Evolutionary conservation across 257 asterid genomes (phyloP), one percentile per base, ranked within the genome.

Genomic region (Fraxinus excelsior): DNA sequence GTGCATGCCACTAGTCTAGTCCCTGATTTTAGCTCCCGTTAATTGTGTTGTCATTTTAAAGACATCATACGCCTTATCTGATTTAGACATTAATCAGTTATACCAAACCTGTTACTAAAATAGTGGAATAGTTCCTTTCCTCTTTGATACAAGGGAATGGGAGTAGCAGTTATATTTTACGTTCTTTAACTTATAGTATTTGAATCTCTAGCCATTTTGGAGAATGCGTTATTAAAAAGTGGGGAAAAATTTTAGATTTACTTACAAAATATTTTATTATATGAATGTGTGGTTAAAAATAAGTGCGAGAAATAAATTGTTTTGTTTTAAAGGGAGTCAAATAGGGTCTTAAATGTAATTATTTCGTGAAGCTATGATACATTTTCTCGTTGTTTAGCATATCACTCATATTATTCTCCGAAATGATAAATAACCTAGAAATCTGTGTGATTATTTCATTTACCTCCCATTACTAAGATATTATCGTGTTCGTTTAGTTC

Each of bases 401-500:
- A 12, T n/a, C 64, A 34, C 75, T 66, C 68, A 28, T 56, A 18
- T 53, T 44, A 25, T 65, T 53, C 67, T 21, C 31, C 14, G 23
- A 35, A 34, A 62, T 18, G 66, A 13, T 23, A 16, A 72, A 56
- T 21, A 34, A 67, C 21, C 58, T 66, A 29, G 25, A 13, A 65
- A 31, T 7, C 32, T 2, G 28, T 10, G 21, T 49, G 72, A 70
- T 71, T 69, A 29, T 51, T 64, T 76, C 25, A 6, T 75, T 53
- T 73, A 28, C 21, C 76, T 70, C 14, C 58, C 51, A 44, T 80
- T 72, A 70, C 71, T 46, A 71, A 76, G 25, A 44, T 64, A 21
- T 67, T 76, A 40, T 53, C 79, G 1, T 75, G 71, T 76, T 85
- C 70, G 28, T 73, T 73, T 75, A 95, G 99, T 96, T 96, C 82